Base-by-base conservation (phyloP, 331 rosid species). In the Prunus yedoensis region DNA sequence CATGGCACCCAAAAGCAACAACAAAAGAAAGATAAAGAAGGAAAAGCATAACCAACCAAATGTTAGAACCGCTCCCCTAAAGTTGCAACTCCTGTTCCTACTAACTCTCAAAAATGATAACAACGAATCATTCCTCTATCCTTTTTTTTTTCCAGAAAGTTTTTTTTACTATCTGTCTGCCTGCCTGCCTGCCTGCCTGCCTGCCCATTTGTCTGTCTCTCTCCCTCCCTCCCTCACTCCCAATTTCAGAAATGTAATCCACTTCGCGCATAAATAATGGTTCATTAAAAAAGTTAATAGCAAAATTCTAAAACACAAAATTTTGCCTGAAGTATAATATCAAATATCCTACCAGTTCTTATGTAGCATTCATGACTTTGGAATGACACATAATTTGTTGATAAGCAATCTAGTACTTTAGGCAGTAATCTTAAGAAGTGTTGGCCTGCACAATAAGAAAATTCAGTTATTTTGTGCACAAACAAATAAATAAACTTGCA, bases 301-400 rank as follows among this genome's bases (percentile, higher is more conserved):
- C 25, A 58, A 54, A 72, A 58, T 27, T 58, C 13, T 56, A 8
- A 70, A 18, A 57, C 25, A 43, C 45, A 38, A 7, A 9, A 58
- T 16, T 16, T 70, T 57, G 12, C 18, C 56, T 23, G 17, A 32
- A 35, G 15, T 46, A 50, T 9, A 23, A 20, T 53, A 21, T 67
- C 56, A 72, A 76, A 77, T 15, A 65, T 43, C 85, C 63, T 87
- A 94, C 98, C 98, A 43, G 98, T 86, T 86, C 96, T 85, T 84
- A 94, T 90, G 83, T 91, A 94, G 87, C 95, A 94, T 74, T 91
- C 98, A 54, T 94, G 97, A 83, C 89, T 93, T 85, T 89, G 97
- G 83, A 87, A 94, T 79, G 85, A 85, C 74, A 86, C 77, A 74
- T 88, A 94, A 87, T 94, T 94, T 79, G 93, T 86, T 0, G 93